A percentile compares a stretch with the other conserved stretches of the same genome.
Evolutionary conservation across 192 early-diverging fungal genomes (phyloP).

Genomic region (Backusella mclennaniae): DNA sequence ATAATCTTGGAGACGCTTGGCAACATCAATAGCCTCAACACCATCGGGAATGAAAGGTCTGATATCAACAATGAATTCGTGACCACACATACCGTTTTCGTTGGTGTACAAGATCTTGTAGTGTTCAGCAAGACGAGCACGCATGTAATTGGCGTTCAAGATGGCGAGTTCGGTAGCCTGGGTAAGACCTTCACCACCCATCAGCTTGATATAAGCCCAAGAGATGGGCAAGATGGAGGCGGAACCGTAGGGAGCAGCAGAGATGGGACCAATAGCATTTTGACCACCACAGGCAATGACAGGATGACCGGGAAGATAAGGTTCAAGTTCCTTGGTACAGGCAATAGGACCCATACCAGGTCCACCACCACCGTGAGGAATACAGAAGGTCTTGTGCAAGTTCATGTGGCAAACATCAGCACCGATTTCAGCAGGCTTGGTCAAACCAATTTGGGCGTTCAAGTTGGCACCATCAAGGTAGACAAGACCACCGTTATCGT

Average conservation of each 20-base stretch:
- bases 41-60: slow-evolving; percentile 83
- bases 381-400: slow-evolving; percentile 99
- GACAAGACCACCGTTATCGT: slow-evolving; percentile 93
- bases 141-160: slow-evolving; percentile 99
- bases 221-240: slow-evolving; percentile 96
- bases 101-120: slow-evolving; percentile 94
- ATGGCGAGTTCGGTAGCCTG: slow-evolving; percentile 88
- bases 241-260: slow-evolving; percentile 96
- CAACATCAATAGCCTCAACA: slow-evolving; percentile 94
- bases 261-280: slow-evolving; percentile 86
- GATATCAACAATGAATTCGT: slow-evolving; percentile 98
- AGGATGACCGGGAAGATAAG: slow-evolving; percentile 93
- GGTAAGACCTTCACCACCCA: slow-evolving; percentile 91
- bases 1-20: slow-evolving; percentile 98
- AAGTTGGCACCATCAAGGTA: slow-evolving; percentile 98
- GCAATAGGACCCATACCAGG: slow-evolving; percentile 98
- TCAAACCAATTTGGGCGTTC: slow-evolving; percentile 85
- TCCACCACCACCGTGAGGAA: slow-evolving; percentile 98
- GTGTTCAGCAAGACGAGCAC: slow-evolving; percentile 82
- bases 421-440: slow-evolving; percentile 90
- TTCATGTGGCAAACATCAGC: slow-evolving; percentile 99
- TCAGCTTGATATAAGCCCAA: slow-evolving; percentile 98
- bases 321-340: slow-evolving; percentile 81
- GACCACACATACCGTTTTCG: slow-evolving; percentile 93
- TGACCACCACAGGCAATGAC: slow-evolving; percentile 72